Evolutionary conservation across 164 flowering plant genomes (phyloP), one percentile per base, ranked within the genome.

Genomic region (Echeveria elegans): DNA sequence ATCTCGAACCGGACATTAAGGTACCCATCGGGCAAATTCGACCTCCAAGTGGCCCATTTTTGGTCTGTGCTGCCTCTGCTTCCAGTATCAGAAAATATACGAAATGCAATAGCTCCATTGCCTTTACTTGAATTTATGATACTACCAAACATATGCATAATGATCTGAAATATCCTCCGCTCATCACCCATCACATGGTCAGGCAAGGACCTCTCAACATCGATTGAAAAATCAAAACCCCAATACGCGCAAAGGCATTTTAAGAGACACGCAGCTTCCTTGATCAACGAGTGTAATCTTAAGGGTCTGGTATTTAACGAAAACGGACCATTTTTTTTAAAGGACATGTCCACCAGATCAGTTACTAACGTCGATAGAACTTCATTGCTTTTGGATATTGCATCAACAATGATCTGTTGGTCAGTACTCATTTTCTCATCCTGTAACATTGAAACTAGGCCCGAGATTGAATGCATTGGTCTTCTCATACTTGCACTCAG

Each of bases 401-500:
- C 56, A 64, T 88, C 86, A 31, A 91, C 78, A 59, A 88, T 77
- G 12, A 86, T 67, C 65, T 65, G 69, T 65, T 88, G 97, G 19
- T 86, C 89, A 10, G 34, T 32, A 18, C 71, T 77, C 75, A 88
- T 62, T 63, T 79, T 80, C 38, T 82, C 92, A 70, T 78, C 87
- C 71, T 83, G 86, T 68, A 91, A 64, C 68, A 89, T 56, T 0
- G 97, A 91, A 50, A 94, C 83, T 74, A 94, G 72, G 14, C 97
- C 99, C 19, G 82, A 77, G 58, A 94, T 77, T 2, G 96, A 86
- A 78, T 91, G 91, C 97, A 91, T 88, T 8, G 99, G 99, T 73
- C 85, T 82, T 70, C 86, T 82, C 87, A 94, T 81, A 19, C 97
- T 91, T 50, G 87, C 75, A 68, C 92, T 89, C 95, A 91, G 88